These are phyloP conservation scores for Dryadomyces quercus-mongolicae DNA, from an alignment of 2,329 filamentous ascomycete genomes.

Conservation along the genomic window DNA sequence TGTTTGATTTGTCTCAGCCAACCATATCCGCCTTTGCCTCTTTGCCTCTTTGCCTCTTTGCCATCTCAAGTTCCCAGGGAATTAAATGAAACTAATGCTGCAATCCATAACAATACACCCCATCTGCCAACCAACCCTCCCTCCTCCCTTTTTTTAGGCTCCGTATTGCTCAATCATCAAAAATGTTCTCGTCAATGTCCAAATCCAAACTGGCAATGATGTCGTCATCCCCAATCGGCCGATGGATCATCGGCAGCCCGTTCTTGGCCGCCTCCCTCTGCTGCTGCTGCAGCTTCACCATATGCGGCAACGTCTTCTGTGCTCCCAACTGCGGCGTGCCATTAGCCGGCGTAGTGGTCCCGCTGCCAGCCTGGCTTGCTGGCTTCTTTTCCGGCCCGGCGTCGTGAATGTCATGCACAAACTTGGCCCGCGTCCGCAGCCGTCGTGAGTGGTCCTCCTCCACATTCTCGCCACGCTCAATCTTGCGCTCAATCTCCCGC, in stretches of 20 bases:
- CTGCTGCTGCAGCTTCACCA: constrained; percentile 42
- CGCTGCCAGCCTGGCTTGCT: constrained; percentile 23
- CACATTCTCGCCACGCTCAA: constrained; percentile 51
- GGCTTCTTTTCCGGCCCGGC: constrained; percentile 32
- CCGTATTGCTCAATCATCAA: constrained; percentile 5
- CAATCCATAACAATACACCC: not conserved
- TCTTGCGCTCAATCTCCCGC: constrained; percentile 46
- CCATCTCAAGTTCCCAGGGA: too few species aligned
- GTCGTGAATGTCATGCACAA: constrained; percentile 51
- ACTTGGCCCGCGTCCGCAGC: constrained; percentile 55
- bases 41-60: too few species aligned
- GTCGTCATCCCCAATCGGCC: constrained; percentile 79
- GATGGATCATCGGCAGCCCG: constrained; percentile 57
- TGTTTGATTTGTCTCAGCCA: too few species aligned
- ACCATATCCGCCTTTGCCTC: too few species aligned
- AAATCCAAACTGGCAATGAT: constrained; percentile 82
- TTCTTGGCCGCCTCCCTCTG: constrained; percentile 39
- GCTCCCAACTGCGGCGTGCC: constrained; percentile 36
- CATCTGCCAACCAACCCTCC: not conserved
- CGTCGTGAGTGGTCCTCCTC: constrained; percentile 48
- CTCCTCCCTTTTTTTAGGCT: not conserved
- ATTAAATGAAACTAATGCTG: not conserved
- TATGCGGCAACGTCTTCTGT: constrained; percentile 36
- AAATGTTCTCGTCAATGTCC: constrained; percentile 81
- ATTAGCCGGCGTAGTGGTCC: constrained; percentile 34